Conservation (phyloP, 495 filamentous ascomycete species). For the Trichoderma asperelloides region DNA sequence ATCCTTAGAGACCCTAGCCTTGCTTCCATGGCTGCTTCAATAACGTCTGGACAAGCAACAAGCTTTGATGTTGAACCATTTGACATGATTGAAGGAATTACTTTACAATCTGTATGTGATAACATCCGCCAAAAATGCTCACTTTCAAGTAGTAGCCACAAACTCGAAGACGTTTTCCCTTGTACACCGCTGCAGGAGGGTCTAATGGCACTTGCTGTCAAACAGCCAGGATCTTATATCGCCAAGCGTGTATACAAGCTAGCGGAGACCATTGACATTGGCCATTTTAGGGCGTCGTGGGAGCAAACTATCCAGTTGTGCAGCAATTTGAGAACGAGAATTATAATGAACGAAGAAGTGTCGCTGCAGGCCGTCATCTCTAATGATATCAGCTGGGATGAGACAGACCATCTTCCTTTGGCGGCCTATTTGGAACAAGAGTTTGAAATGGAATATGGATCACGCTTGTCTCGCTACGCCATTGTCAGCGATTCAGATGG, state of each 20-base stretch:
- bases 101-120: not conserved
- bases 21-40: not conserved
- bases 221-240: slow-evolving; percentile 1
- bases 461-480: not conserved
- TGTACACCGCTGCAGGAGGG: slow-evolving; percentile 12
- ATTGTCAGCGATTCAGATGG: not conserved
- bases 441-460: not conserved
- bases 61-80: not conserved
- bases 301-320: not conserved
- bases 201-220: slow-evolving; percentile 32
- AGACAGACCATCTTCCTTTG: not conserved
- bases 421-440: not conserved
- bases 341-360: not conserved
- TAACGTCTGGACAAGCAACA: not conserved
- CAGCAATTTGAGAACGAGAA: not conserved
- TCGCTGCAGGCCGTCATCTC: not conserved
- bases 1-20: not conserved
- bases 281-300: not conserved
- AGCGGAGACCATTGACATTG: not conserved
- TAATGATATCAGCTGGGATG: not conserved
- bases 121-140: not conserved
- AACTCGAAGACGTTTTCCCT: not conserved
- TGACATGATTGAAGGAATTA: not conserved
- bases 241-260: not conserved
- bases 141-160: not conserved